Evolutionary conservation across 306 rosid species (phyloP).

Genomic region (Acacia confusa): DNA sequence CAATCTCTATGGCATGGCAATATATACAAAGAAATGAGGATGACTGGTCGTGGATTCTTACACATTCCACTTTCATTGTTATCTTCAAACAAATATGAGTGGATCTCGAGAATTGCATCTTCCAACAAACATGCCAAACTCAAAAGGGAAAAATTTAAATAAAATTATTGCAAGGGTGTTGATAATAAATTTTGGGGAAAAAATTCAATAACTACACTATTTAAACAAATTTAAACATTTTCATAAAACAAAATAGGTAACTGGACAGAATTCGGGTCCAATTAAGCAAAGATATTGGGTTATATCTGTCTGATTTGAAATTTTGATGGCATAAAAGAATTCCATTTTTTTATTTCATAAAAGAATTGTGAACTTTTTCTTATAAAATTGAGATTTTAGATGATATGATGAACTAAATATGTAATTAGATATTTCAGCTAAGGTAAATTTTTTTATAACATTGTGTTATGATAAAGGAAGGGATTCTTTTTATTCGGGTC

Average conservation of each 20-base stretch:
- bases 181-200: neutral
- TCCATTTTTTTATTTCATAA: neutral
- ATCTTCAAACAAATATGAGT: neutral
- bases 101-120: neutral
- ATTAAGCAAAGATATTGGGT: too few relatives aligned
- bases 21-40: neutral
- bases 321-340: neutral
- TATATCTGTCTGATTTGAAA: neutral
- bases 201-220: neutral
- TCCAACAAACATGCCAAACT: neutral
- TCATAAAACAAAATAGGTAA: neutral
- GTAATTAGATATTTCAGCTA: neutral
- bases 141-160: neutral
- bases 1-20: neutral
- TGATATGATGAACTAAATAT: neutral
- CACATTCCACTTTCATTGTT: neutral
- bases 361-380: neutral
- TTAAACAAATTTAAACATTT: neutral
- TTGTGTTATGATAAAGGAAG: neutral
- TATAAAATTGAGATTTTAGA: neutral
- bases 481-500: neutral
- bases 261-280: neutral
- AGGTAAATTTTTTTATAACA: neutral
- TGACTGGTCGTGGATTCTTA: neutral
- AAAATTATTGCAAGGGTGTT: neutral